Base-by-base conservation (phyloP, 2,329 filamentous ascomycete species). In the Ceratocystis papillata region DNA sequence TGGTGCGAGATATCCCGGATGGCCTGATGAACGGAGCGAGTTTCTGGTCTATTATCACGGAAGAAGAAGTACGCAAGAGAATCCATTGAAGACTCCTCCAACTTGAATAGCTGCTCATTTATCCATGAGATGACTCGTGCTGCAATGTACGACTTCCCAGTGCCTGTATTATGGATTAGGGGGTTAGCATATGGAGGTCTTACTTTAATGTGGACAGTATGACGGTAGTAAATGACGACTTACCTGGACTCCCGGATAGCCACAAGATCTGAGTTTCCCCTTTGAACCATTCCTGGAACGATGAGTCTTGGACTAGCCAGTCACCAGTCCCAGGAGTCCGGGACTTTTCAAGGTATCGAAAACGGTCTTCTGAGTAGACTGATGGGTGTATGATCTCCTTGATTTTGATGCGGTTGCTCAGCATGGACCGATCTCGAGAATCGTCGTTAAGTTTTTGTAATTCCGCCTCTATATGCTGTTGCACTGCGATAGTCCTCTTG, bases 21-120 rank as follows among this genome's bases (percentile, higher is more conserved):
- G 0, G 77, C 78, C 64, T 79, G 77, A 8, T 77, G 73, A 6
- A 79, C 73, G 3, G 77, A 79, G 53, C 77, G 71, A 0, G 78
- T 79, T 45, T 78, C 74, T 0, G 78, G 77, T 64, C 78, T 77
- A 67, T 78, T 78, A 63, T 79, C 76, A 30, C 78, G 76, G 70
- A 80, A 80, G 70, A 79, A 81, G 65, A 79, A 79, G 70, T 79
- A 81, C 0, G 73, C 79, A n/a, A 76, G 70, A 10, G 74, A 71
- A 53, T 70, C 62, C 15, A 41, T 61, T 10, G 66, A 68, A 1
- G 69, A 53, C 15, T 70, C 64, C 20, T 67, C 67, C 1, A 73
- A 55, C 8, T 73, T 75, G 0, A 71, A 72, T n/a, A 73, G 71
- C 30, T 74, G 72, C n/a, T 74, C 73, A 3, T 69, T 71, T n/a